A percentile compares a stretch with the other conserved stretches of the same genome.
These are phyloP conservation scores for Eutrema yunnanense DNA, from an alignment of 345 rosid genomes.

Conservation along the genomic window DNA sequence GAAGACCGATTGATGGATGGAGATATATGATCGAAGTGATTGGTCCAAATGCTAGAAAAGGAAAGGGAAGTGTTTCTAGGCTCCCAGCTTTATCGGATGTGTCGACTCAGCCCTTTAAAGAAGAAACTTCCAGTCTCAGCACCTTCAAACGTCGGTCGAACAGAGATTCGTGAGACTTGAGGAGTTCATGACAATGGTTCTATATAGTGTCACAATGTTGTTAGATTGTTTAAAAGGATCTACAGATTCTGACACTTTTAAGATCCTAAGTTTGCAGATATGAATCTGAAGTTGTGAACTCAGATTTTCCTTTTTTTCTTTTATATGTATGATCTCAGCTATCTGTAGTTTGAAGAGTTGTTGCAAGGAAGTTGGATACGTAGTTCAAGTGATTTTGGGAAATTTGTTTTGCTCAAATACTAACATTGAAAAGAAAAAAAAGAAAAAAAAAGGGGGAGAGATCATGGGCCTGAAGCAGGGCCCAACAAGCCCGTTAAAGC, in stretches of 20 bases:
- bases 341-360: neutral
- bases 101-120: slow-evolving; percentile 81
- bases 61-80: slow-evolving; percentile 90
- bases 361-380: neutral
- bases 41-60: slow-evolving; percentile 96
- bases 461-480: neutral
- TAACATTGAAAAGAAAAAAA: no score
- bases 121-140: slow-evolving; percentile 40
- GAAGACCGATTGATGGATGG: slow-evolving; percentile 97
- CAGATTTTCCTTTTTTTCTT: neutral
- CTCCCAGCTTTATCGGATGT: slow-evolving; percentile 69
- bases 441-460: no score
- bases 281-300: neutral
- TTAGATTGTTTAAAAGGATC: neutral
- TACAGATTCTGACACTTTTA: neutral
- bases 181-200: neutral
- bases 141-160: slow-evolving; percentile 40
- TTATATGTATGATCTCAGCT: neutral
- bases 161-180: neutral
- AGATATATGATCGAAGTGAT: slow-evolving; percentile 93
- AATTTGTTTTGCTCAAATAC: neutral
- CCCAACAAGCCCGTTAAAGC: neutral
- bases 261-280: neutral
- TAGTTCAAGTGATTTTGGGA: neutral
- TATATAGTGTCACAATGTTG: neutral